phyloP scores from a whole-genome alignment of 1,139 yeast species.

The Tardiomyces digboiensis region DNA sequence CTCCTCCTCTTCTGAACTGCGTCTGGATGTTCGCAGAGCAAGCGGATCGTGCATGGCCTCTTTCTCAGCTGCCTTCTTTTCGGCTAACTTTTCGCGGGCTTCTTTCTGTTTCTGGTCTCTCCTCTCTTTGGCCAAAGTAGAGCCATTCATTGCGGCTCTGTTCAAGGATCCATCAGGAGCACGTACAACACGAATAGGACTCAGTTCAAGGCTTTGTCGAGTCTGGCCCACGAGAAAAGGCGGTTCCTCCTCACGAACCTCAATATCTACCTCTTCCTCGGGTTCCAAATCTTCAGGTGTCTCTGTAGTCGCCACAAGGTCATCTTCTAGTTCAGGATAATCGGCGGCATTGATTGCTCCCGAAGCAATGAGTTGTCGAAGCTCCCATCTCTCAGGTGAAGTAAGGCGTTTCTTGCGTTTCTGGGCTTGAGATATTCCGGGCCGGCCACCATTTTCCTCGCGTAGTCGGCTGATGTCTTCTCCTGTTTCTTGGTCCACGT shows the following conservation, averaged over 20 bases:
- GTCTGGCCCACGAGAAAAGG: conserved; percentile 56
- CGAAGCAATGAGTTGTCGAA: conserved; percentile 70
- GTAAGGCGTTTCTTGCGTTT: conserved; percentile 40
- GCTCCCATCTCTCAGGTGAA: conserved; percentile 89
- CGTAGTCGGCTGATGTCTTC: conserved; percentile 22
- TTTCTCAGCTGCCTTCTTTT: conserved; percentile 21
- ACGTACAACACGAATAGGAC: conserved; percentile 49
- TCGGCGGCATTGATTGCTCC: conserved; percentile 65
- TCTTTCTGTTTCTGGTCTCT: conserved; percentile 46
- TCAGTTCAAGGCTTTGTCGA: conserved; percentile 33
- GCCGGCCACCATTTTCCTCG: conserved; percentile 7
- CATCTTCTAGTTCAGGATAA: conserved; percentile 59
- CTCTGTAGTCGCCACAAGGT: conserved; percentile 13
- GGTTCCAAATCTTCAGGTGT: conserved; percentile 1
- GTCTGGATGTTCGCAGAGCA: conserved; percentile 2
- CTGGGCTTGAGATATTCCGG: conserved; percentile 4
- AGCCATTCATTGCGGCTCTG: conserved; percentile 72
- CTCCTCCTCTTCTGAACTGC: neutral
- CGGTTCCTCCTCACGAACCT: conserved; percentile 61
- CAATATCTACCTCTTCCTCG: conserved; percentile 62
- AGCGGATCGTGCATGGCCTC: conserved; percentile 28
- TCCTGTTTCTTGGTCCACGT: conserved; percentile 68
- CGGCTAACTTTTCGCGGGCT: conserved; percentile 32
- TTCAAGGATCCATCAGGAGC: conserved; percentile 75
- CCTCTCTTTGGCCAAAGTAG: conserved; percentile 54